These are phyloP conservation scores for Platanus orientalis DNA, from an alignment of 164 flowering plant species.

Conservation along the genomic window DNA sequence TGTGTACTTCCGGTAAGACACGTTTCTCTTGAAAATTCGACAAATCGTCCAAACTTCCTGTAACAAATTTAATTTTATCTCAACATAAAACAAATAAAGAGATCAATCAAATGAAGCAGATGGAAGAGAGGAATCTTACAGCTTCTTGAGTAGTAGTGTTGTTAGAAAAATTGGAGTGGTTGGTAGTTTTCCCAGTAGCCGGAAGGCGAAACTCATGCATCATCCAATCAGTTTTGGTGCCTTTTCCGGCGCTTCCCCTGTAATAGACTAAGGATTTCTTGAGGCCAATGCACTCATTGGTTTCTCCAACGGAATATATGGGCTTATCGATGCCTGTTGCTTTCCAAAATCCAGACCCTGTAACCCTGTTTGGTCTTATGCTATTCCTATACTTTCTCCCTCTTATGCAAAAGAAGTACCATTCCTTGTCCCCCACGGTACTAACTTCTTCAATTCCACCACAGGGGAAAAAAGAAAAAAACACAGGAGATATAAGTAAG, in stretches of 20 bases:
- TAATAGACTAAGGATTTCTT: slow-evolving; percentile 91
- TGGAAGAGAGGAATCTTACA: slow-evolving; percentile 23
- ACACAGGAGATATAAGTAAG: too few relatives aligned
- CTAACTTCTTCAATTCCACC: slow-evolving; percentile 9
- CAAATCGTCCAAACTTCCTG: slow-evolving; percentile 98
- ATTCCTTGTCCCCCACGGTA: slow-evolving; percentile 52
- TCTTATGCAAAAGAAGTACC: slow-evolving; percentile 85
- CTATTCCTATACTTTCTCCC: slow-evolving; percentile 92
- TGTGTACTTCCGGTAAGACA: slow-evolving; percentile 34
- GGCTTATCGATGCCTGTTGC: slow-evolving; percentile 93
- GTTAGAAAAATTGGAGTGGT: slow-evolving; percentile 8
- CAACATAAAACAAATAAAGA: not conserved
- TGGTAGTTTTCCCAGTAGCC: slow-evolving; percentile 8
- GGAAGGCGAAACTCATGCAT: slow-evolving; percentile 98
- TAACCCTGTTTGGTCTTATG: slow-evolving; percentile 87
- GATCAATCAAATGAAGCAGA: not conserved
- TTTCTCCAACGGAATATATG: slow-evolving; percentile 38
- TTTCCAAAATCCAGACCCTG: slow-evolving; percentile 96
- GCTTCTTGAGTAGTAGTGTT: slow-evolving; percentile 52
- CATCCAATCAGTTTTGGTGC: slow-evolving; percentile 98
- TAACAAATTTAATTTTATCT: not conserved
- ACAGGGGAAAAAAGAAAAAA: too few relatives aligned
- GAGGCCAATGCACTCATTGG: slow-evolving; percentile 61
- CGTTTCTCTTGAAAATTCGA: slow-evolving; percentile 67
- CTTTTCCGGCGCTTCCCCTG: slow-evolving; percentile 89